Evolutionary conservation across 202 grass and related monocot species (phyloP), one percentile per base, ranked within the genome.

Genomic region (Setaria viridis): DNA sequence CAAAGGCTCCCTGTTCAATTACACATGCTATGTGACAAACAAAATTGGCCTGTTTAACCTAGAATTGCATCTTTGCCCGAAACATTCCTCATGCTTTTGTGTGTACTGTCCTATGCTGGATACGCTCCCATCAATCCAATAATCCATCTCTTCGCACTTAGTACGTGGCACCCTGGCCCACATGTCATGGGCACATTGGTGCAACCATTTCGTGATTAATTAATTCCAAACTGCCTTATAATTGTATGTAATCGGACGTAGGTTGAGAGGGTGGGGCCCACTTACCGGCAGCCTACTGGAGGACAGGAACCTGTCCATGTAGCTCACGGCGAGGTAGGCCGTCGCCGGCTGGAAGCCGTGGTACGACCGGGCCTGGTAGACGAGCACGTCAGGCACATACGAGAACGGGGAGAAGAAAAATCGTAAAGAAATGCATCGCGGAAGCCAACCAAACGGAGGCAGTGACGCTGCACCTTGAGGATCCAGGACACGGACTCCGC

Each of bases 251-350:
- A 16, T n/a, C 54, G 2, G 9, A 55, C 50, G 42, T 8, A 70
- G 11, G 1, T 20, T 6, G 50, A 70, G 79, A 59, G 33, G 21
- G 54, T 12, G 14, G 58, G 56, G 54, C 5, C 11, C 63, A 77
- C 62, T 74, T 87, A 94, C 92, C 77, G 89, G 92, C 76, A 94
- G 84, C 41, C 71, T 72, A 15, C 81, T 87, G 32, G 84, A 87
- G 45, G 89, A 91, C 2, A 94, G 72, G 67, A 94, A 94, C 49
- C 92, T 76, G 62, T 89, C 87, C 87, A 87, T 78, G 89, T 94
- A 94, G 80, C 85, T 87, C 43, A 94, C 89, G 58, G 92, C 89
- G 43, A 94, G 92, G 72, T 89, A 94, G 15, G 89, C 89, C 67
- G 92, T 94, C 67, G 91, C 78, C 20, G 87, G 83, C 15, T 85